phyloP scores from a whole-genome alignment of 1,284 basidiomycete species.

The Neonothopanus nambi region DNA sequence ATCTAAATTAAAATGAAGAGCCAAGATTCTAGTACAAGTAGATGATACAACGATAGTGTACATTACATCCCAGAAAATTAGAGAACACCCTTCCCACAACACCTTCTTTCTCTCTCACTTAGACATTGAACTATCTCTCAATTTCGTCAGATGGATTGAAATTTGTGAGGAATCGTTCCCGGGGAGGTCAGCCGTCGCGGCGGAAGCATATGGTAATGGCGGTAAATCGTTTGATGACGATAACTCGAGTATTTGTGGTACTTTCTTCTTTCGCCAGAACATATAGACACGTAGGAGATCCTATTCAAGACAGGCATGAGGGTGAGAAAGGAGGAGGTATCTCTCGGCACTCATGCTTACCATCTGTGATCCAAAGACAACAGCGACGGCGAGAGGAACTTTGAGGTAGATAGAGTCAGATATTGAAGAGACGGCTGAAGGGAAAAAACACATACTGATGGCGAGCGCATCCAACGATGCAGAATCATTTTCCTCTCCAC shows the following conservation, averaged over 20 bases:
- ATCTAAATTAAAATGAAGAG: no score
- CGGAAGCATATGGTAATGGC: no score
- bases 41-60: no score
- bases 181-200: no score
- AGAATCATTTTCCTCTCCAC: not conserved
- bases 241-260: not conserved
- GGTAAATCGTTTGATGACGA: no score
- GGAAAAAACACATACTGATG: not conserved
- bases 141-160: no score
- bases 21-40: no score
- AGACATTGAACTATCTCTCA: no score
- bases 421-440: not conserved
- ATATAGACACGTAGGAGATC: not conserved
- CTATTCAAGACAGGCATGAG: not conserved
- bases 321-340: not conserved
- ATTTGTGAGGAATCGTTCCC: no score
- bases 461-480: not conserved
- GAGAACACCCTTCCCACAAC: no score
- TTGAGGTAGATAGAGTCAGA: not conserved
- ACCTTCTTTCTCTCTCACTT: no score
- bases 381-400: conserved; percentile 6
- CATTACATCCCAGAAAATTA: no score
- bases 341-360: not conserved
- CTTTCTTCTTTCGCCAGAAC: conserved; percentile 6
- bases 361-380: conserved; percentile 10